phyloP scores from a whole-genome alignment of 2,329 filamentous ascomycete genomes.

The Corniculantispora saksenae region DNA sequence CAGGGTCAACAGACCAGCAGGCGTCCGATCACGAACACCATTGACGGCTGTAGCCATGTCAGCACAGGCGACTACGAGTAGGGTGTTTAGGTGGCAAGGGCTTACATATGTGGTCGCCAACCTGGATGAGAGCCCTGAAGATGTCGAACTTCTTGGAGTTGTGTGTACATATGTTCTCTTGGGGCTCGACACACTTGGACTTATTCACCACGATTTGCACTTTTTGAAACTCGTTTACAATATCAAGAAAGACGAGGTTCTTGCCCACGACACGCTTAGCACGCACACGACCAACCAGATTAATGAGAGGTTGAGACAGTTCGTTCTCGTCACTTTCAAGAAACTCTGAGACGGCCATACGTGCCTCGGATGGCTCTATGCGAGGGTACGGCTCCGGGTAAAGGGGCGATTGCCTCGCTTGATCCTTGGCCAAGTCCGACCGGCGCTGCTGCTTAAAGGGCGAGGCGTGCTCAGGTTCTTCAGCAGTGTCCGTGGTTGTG shows the following conservation, averaged over 20 bases:
- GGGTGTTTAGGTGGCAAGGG: constrained; percentile 25
- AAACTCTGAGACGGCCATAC: constrained; percentile 38
- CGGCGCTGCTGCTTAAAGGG: constrained; percentile 40
- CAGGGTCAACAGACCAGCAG: constrained; percentile 75
- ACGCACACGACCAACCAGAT: constrained; percentile 65
- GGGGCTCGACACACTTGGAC: constrained; percentile 43
- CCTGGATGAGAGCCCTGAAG: constrained; percentile 66
- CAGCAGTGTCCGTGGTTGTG: constrained; percentile 24
- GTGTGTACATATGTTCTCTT: constrained; percentile 36
- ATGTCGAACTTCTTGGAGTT: constrained; percentile 50
- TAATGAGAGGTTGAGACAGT: constrained; percentile 31
- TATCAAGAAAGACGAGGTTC: constrained; percentile 81
- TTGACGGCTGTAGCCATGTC: constrained; percentile 57
- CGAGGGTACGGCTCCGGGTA: constrained; percentile 39
- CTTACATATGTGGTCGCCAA: constrained; percentile 84
- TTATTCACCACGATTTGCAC: constrained; percentile 78
- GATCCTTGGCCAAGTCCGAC: constrained; percentile 34
- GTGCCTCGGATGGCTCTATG: constrained; percentile 28
- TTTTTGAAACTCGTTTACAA: constrained; percentile 70
- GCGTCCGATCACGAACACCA: constrained; percentile 69
- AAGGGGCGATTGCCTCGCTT: constrained; percentile 36
- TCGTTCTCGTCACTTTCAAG: constrained; percentile 30
- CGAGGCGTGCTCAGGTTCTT: constrained; percentile 30
- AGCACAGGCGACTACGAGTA: constrained; percentile 20
- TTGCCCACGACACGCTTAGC: constrained; percentile 71